Evolutionary conservation across 805 yeast genomes (phyloP).

Genomic region (Lachancea nothofagi): DNA sequence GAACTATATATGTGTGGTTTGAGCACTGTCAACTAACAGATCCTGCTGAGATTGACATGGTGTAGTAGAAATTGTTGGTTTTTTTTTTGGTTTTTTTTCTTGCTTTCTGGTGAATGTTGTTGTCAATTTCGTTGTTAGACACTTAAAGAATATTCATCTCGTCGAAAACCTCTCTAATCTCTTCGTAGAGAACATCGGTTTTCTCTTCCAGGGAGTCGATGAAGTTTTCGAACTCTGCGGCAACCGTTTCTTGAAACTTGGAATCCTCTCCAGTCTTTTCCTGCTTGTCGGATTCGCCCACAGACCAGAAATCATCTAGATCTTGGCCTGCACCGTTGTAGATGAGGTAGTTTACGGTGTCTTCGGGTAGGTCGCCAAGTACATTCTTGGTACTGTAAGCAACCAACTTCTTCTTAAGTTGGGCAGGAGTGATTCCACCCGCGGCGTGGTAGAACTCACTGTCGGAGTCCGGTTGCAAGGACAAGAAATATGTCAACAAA

Average conservation of each 20-base stretch:
- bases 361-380: conserved; percentile 59
- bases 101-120: background rate
- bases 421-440: conserved; percentile 57
- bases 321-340: conserved; percentile 80
- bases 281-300: background rate
- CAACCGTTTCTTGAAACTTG: background rate
- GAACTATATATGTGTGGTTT: too few species aligned
- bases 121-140: background rate
- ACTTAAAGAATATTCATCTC: conserved; percentile 21
- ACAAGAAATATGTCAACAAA: conserved; percentile 78
- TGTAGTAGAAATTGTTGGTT: background rate
- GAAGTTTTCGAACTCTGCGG: conserved; percentile 11
- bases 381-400: conserved; percentile 58
- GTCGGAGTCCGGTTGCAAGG: conserved; percentile 71
- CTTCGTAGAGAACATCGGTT: conserved; percentile 26
- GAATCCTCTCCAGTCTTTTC: conserved; percentile 6
- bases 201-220: conserved; percentile 20
- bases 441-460: conserved; percentile 57
- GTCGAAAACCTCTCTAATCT: conserved; percentile 25
- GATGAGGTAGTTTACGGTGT: conserved; percentile 71
- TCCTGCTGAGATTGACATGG: background rate
- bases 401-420: conserved; percentile 70
- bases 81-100: too few species aligned
- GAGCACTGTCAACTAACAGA: background rate
- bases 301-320: conserved; percentile 57